These are phyloP conservation scores for Yarrowia hollandica DNA, from an alignment of 805 yeast genomes.

Conservation along the genomic window DNA sequence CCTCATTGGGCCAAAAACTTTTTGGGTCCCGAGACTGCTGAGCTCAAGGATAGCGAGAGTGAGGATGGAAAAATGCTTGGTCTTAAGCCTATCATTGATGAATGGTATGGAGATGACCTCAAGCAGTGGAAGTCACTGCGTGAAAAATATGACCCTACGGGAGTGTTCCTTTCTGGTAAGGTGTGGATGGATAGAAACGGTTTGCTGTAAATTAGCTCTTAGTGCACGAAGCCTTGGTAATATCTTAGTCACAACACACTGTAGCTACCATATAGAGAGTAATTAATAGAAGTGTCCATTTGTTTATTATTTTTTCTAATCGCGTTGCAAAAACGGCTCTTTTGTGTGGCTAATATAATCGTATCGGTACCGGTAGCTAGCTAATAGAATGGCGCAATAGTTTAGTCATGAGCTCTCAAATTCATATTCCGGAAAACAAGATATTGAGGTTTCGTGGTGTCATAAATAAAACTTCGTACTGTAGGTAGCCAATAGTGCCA, in stretches of 20 bases:
- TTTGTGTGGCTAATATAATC: too few relatives aligned
- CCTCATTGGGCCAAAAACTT: constrained; percentile 99
- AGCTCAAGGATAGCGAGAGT: constrained; percentile 39
- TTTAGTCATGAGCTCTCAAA: too few relatives aligned
- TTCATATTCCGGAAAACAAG: too few relatives aligned
- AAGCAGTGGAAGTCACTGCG: constrained; percentile 62
- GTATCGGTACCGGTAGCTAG: too few relatives aligned
- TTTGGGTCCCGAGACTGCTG: constrained; percentile 56
- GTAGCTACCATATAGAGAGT: not conserved
- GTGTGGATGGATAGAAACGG: constrained; percentile 87
- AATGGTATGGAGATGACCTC: constrained; percentile 80
- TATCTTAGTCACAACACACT: not conserved
- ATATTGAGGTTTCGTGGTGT: too few relatives aligned
- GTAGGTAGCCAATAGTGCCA: too few relatives aligned
- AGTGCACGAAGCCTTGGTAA: not conserved
- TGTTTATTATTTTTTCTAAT: too few relatives aligned
- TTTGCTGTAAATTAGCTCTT: constrained; percentile 28
- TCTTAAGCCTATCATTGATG: constrained; percentile 61
- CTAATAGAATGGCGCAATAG: too few relatives aligned
- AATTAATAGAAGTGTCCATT: constrained; percentile 15
- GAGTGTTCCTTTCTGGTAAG: constrained; percentile 73
- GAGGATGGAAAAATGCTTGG: constrained; percentile 78
- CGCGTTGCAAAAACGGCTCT: too few relatives aligned
- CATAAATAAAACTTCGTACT: too few relatives aligned
- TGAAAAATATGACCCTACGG: constrained; percentile 71